These are phyloP conservation scores for Phaeodactylum tricornutum DNA, from an alignment of 108 stramenopile species.

Conservation along the genomic window DNA sequence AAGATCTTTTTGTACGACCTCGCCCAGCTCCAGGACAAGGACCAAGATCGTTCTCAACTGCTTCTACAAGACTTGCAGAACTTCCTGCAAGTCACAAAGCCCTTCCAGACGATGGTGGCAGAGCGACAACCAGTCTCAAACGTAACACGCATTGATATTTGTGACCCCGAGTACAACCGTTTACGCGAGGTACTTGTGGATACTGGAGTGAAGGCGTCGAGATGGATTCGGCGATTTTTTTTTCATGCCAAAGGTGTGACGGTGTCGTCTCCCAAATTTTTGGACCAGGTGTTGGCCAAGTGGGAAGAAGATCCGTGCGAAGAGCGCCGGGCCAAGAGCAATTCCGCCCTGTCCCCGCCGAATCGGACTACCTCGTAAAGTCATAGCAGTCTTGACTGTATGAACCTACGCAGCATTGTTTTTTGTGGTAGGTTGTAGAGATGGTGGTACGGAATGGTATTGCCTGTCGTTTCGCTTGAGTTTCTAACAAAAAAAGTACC, in stretches of 20 bases:
- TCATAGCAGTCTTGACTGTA: no score
- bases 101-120: no score
- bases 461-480: no score
- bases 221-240: conserved; percentile 37
- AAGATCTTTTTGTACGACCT: conserved; percentile 37
- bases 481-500: no score
- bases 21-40: conserved; percentile 15
- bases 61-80: conserved; percentile 26
- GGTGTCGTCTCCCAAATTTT: conserved; percentile 11
- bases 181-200: conserved; percentile 25
- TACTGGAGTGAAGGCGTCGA: conserved; percentile 9
- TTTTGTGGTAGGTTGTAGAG: no score
- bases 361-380: no score
- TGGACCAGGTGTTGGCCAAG: neutral
- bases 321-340: no score
- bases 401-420: no score
- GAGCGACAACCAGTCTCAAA: no score
- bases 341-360: no score
- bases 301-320: conserved; percentile 4
- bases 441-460: no score
- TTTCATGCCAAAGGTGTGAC: conserved; percentile 18
- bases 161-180: conserved; percentile 16
- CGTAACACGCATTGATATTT: conserved; percentile 17
- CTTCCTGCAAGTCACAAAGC: conserved; percentile 22
- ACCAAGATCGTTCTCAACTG: conserved; percentile 1